These are phyloP conservation scores for Daedaleopsis sinensis DNA, from an alignment of 768 basidiomycete genomes.

Conservation along the genomic window DNA sequence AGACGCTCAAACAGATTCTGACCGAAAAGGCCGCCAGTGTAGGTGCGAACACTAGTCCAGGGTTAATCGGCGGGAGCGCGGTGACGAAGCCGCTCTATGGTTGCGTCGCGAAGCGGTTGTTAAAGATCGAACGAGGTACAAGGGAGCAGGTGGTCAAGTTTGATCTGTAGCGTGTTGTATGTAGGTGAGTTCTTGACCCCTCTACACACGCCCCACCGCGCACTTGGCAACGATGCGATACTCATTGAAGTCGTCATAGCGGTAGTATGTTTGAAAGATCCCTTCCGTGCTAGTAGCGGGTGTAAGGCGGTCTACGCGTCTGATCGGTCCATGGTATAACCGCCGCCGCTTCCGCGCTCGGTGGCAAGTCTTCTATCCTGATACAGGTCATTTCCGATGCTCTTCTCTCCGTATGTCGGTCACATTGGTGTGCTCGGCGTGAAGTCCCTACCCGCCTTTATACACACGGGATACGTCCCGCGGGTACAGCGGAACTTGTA, in stretches of 20 bases:
- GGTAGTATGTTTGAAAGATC: too few species aligned
- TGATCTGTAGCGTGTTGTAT: conserved; percentile 43
- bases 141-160: conserved; percentile 79
- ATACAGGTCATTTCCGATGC: too few species aligned
- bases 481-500: background rate
- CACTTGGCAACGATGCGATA: background rate
- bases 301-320: too few species aligned
- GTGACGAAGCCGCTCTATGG: conserved; percentile 69
- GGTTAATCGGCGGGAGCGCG: conserved; percentile 41
- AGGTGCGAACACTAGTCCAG: conserved; percentile 23
- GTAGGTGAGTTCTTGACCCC: background rate
- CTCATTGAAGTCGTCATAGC: too few species aligned
- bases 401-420: background rate
- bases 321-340: too few species aligned
- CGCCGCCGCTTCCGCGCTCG: too few species aligned
- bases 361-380: too few species aligned
- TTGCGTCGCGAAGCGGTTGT: conserved; percentile 79
- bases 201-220: background rate
- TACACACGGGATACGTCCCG: background rate
- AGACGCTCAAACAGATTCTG: conserved; percentile 62
- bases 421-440: background rate
- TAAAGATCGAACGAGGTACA: conserved; percentile 76
- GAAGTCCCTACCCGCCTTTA: background rate
- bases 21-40: conserved; percentile 43
- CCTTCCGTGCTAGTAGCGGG: too few species aligned